These are phyloP conservation scores for Backusella tuberculispora DNA, from an alignment of 192 early-diverging fungal species.

Conservation along the genomic window DNA sequence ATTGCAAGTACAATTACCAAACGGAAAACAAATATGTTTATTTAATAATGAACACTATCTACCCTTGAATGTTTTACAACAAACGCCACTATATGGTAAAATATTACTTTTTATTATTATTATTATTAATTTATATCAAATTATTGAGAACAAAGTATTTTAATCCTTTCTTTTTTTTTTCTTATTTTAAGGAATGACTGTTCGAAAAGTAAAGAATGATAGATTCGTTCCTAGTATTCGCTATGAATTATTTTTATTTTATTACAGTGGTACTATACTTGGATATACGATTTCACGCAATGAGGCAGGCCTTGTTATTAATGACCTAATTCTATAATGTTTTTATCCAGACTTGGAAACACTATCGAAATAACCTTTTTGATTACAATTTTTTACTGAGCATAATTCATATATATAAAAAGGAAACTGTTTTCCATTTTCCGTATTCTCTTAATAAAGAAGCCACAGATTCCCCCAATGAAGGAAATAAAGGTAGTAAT, in stretches of 20 bases:
- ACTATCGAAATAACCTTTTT: background rate
- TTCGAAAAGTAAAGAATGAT: slow-evolving; percentile 18
- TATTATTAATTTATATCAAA: background rate
- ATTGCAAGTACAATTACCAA: slow-evolving; percentile 30
- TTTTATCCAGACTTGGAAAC: background rate
- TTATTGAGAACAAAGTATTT: background rate
- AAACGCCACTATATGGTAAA: slow-evolving; percentile 35
- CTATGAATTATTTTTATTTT: slow-evolving; percentile 30
- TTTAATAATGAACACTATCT: slow-evolving; percentile 38
- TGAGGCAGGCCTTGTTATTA: background rate
- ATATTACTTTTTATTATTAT: too few relatives aligned
- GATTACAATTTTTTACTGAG: background rate
- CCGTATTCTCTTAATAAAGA: background rate
- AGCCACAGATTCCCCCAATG: background rate
- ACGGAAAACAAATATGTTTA: slow-evolving; percentile 24
- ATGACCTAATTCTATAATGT: slow-evolving; percentile 18
- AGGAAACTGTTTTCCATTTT: background rate
- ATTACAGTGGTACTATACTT: slow-evolving; percentile 26
- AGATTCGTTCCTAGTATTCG: slow-evolving; percentile 6
- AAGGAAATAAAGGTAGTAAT: background rate
- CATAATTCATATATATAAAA: background rate
- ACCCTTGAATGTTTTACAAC: slow-evolving; percentile 22
- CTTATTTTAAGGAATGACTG: slow-evolving; percentile 24
- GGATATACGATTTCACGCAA: slow-evolving; percentile 31
- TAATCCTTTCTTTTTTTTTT: background rate